Base-by-base conservation (phyloP, 2,329 filamentous ascomycete genomes). In the Colletotrichum paranaense region DNA sequence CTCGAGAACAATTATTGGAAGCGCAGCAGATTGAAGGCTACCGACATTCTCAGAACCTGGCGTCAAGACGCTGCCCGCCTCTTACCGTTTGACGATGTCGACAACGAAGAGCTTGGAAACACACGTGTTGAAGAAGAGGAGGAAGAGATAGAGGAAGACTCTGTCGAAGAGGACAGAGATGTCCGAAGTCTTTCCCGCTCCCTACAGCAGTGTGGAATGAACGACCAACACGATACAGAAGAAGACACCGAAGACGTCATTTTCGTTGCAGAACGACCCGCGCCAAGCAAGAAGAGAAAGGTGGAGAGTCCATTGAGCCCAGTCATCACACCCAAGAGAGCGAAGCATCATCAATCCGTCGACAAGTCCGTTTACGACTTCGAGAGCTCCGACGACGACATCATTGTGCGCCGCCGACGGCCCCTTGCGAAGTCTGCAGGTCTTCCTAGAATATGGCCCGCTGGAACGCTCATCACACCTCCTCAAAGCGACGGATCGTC, bases 51-150 rank as follows among this genome's bases (percentile, higher is more conserved):
- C 28, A 26, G 22, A 24, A 32, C 9, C 9, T 73, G 71, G 71
- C 71, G 71, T 28, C 22, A 62, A 42, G 71, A 73, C 42, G 60
- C 62, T 5, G 42, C 35, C 14, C 60, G 62, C 19, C 24, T 73
- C 5, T 70, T 60, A 19, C 55, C 70, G 3, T 49, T 49, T 19
- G 32, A 60, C n/a, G n/a, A 60, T 9, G 32, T 14, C 2, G 28
- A n/a, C 2, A 16, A 59, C 2, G 30, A 52, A 11, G 11, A 35
- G 9, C 11, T 28, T 5, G 62, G 53, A 7, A 12, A 49, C 19
- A 28, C n/a, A 12, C 3, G 3, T 14, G 26, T 22, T 12, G 30
- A 24, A 16, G 16, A 32, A 12, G 9, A 14, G 16, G 35, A 35
- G 14, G 30, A 24, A 9, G 16, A 32, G 11, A n/a, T 12, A n/a